These are phyloP conservation scores for Termitomyces titanicus DNA, from an alignment of 768 basidiomycete species.

Conservation along the genomic window DNA sequence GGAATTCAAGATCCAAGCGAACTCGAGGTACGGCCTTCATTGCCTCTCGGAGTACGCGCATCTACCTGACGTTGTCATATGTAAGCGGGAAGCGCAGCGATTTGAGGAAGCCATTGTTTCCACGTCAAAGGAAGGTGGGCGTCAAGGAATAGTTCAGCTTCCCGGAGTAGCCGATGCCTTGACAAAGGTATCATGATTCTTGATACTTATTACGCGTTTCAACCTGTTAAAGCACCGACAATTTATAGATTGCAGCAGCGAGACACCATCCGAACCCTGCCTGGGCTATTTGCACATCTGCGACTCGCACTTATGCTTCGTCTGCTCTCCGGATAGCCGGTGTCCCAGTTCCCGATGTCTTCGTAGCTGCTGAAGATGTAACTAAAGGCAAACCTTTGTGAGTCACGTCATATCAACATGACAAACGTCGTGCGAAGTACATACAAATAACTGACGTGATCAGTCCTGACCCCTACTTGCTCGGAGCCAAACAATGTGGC, in stretches of 20 bases:
- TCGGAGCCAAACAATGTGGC: constrained; percentile 72
- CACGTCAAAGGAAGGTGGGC: constrained; percentile 49
- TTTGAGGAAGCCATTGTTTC: constrained; percentile 79
- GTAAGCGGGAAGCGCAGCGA: constrained; percentile 68
- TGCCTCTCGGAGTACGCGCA: neutral
- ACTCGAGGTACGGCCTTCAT: constrained; percentile 50
- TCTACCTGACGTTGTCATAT: neutral
- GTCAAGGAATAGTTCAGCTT: constrained; percentile 62
- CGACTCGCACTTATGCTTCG: constrained; percentile 72
- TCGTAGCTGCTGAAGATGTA: constrained; percentile 86
- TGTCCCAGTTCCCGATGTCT: constrained; percentile 66
- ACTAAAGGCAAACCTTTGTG: constrained; percentile 76
- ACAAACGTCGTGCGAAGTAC: no score
- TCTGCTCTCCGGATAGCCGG: constrained; percentile 65
- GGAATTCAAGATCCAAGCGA: constrained; percentile 62
- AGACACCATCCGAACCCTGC: constrained; percentile 49
- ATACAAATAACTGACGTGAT: no score
- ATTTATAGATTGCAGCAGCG: constrained; percentile 31
- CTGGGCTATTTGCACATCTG: constrained; percentile 90
- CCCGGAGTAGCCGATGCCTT: constrained; percentile 69
- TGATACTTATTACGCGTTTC: neutral
- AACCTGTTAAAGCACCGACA: neutral
- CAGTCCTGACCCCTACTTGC: constrained; percentile 87
- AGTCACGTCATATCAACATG: constrained; percentile 13
- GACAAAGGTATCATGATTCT: constrained; percentile 39